Conservation (phyloP, 1,139 yeast genomes). For the Candida tetrigidarum region DNA sequence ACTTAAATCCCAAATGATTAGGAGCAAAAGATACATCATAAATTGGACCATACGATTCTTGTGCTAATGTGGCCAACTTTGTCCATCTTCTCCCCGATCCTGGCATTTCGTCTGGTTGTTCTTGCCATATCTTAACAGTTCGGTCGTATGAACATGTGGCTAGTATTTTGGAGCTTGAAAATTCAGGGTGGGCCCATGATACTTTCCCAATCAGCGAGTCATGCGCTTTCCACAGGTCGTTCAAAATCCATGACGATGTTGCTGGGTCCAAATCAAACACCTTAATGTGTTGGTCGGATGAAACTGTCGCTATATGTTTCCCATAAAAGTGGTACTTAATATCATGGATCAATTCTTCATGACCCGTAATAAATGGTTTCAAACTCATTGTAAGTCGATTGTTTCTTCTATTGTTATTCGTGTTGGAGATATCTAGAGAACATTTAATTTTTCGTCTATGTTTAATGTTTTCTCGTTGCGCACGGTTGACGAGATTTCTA, state of each 20-base stretch:
- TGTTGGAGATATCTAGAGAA: background rate
- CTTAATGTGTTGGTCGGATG: conserved; percentile 90
- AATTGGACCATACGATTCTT: conserved; percentile 85
- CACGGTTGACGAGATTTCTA: conserved; percentile 1
- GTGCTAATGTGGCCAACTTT: conserved; percentile 69
- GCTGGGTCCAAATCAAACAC: conserved; percentile 73
- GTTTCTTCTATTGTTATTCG: conserved; percentile 13
- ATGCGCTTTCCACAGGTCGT: conserved; percentile 95
- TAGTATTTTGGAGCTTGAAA: conserved; percentile 70
- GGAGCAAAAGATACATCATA: conserved; percentile 94
- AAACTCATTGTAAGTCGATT: conserved; percentile 16
- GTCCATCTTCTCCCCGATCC: conserved; percentile 86
- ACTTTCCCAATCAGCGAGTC: conserved; percentile 84
- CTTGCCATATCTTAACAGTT: conserved; percentile 90
- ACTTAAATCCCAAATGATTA: conserved; percentile 74
- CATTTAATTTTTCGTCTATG: background rate
- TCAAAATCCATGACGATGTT: conserved; percentile 69
- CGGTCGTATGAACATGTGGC: conserved; percentile 92
- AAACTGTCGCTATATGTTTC: conserved; percentile 85
- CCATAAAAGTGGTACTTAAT: conserved; percentile 91
- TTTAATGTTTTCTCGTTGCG: background rate
- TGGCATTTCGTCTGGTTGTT: conserved; percentile 74
- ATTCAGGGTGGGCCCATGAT: conserved; percentile 95
- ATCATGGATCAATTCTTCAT: conserved; percentile 89
- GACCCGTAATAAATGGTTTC: conserved; percentile 84